Evolutionary conservation across 2,329 filamentous ascomycete genomes (phyloP).

Genomic region (Talaromyces sp.): DNA sequence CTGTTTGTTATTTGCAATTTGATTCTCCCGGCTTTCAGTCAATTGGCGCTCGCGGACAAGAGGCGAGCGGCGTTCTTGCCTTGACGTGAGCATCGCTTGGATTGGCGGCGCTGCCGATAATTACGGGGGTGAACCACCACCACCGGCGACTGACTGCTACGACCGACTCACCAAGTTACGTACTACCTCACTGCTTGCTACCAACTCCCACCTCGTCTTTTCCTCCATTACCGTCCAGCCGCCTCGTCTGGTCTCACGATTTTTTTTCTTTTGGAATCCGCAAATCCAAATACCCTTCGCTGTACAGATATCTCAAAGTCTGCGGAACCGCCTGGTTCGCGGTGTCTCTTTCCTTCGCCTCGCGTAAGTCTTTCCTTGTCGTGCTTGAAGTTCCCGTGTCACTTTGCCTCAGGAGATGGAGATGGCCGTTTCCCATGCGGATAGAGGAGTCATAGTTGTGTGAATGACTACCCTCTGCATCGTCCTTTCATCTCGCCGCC

Average conservation of each 20-base stretch:
- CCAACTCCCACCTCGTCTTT: conserved; percentile 10
- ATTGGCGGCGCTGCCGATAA: conserved; percentile 17
- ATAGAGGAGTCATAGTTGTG: conserved; percentile 12
- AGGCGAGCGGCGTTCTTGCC: conserved; percentile 19
- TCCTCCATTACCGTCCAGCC: conserved; percentile 7
- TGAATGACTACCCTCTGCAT: not conserved
- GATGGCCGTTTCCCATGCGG: not conserved
- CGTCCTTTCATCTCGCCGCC: not conserved
- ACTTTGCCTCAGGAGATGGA: conserved; percentile 15
- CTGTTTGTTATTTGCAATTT: not conserved
- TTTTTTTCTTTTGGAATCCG: not conserved
- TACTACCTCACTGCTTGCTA: not conserved
- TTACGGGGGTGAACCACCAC: conserved; percentile 17
- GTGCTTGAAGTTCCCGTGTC: not conserved
- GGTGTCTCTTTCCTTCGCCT: conserved; percentile 14
- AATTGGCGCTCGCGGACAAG: conserved; percentile 6
- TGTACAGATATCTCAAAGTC: conserved; percentile 12
- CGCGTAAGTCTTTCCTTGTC: conserved; percentile 12
- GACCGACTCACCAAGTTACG: conserved; percentile 1
- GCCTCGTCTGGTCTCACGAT: not conserved
- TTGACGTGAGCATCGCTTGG: conserved; percentile 9
- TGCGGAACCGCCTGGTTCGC: conserved; percentile 20
- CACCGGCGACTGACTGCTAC: conserved; percentile 2
- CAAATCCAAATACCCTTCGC: not conserved
- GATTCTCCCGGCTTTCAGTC: not conserved